These are phyloP conservation scores for Pseudogymnoascus pannorum DNA, from an alignment of 2,329 filamentous ascomycete genomes.

Conservation along the genomic window DNA sequence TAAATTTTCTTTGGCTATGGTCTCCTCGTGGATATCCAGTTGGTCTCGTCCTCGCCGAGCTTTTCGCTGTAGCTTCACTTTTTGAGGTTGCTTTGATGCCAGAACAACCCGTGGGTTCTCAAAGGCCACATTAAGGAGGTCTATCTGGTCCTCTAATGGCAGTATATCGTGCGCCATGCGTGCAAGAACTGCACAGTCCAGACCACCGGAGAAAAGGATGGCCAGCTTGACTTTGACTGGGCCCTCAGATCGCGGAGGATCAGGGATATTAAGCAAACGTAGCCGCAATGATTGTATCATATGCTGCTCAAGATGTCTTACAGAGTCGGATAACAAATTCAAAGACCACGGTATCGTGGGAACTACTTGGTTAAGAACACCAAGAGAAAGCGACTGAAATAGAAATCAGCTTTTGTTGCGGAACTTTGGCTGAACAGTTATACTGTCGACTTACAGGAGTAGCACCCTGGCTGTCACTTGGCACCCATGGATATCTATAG, in stretches of 20 bases:
- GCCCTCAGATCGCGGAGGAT: conserved; percentile 37
- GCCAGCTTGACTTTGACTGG: conserved; percentile 51
- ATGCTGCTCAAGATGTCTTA: conserved; percentile 45
- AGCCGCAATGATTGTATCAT: conserved; percentile 55
- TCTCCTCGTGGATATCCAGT: not conserved
- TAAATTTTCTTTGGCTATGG: not conserved
- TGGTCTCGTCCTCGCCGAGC: not conserved
- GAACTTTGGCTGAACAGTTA: conserved; percentile 12
- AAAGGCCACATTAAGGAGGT: conserved; percentile 92
- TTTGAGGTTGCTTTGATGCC: conserved; percentile 38
- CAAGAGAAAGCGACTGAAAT: conserved; percentile 17
- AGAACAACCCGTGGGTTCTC: conserved; percentile 76
- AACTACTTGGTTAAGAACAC: conserved; percentile 30
- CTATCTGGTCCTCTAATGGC: conserved; percentile 61
- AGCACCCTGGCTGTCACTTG: conserved; percentile 6
- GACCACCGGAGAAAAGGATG: conserved; percentile 84
- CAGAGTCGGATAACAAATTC: conserved; percentile 39
- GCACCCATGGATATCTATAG: conserved; percentile 9
- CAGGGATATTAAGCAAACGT: conserved; percentile 59
- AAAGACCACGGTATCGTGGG: conserved; percentile 29
- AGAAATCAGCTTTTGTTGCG: conserved; percentile 4
- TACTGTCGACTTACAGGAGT: conserved; percentile 13
- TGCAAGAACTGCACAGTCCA: conserved; percentile 87
- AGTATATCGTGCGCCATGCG: conserved; percentile 72
- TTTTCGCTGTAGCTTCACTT: conserved; percentile 20